These are phyloP conservation scores for Salvia hispanica DNA, from an alignment of 257 asterid genomes.

Conservation along the genomic window DNA sequence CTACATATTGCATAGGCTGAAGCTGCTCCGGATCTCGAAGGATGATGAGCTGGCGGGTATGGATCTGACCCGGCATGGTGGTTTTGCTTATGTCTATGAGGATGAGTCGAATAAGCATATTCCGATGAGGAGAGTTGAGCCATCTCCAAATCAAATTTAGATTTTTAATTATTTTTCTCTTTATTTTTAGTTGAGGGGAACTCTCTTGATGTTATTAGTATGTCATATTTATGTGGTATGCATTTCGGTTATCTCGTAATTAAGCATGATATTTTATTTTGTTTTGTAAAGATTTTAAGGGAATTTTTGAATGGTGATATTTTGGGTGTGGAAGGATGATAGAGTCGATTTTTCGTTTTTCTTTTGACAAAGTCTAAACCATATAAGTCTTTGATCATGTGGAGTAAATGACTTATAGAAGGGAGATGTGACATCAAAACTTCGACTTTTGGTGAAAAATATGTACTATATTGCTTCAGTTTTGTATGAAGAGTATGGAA, in stretches of 20 bases:
- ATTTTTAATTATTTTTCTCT: background rate
- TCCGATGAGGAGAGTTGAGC: constrained; percentile 60
- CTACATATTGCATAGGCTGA: constrained; percentile 49
- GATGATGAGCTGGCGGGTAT: constrained; percentile 94
- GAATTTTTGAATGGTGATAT: too few relatives aligned
- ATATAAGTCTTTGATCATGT: background rate
- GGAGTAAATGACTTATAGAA: background rate
- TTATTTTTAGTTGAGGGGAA: background rate
- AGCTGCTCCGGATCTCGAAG: constrained; percentile 68
- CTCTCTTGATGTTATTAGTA: too few relatives aligned
- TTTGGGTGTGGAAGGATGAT: too few relatives aligned
- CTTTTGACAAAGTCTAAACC: background rate
- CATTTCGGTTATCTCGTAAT: too few relatives aligned
- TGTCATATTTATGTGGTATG: too few relatives aligned
- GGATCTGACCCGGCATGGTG: constrained; percentile 98
- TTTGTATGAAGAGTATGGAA: background rate
- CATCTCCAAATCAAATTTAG: constrained; percentile 25
- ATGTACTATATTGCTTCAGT: background rate
- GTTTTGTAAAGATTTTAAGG: too few relatives aligned
- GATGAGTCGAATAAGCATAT: constrained; percentile 38
- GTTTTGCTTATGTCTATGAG: constrained; percentile 77
- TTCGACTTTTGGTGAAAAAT: background rate
- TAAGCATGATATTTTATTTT: too few relatives aligned
- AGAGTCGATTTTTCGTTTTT: too few relatives aligned
- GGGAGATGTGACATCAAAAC: background rate